Percentiles rank a stretch among this genome's conserved stretches.
Evolutionary conservation across 2,329 filamentous ascomycete species (phyloP).

Genomic region (Ascochyta rabiei): DNA sequence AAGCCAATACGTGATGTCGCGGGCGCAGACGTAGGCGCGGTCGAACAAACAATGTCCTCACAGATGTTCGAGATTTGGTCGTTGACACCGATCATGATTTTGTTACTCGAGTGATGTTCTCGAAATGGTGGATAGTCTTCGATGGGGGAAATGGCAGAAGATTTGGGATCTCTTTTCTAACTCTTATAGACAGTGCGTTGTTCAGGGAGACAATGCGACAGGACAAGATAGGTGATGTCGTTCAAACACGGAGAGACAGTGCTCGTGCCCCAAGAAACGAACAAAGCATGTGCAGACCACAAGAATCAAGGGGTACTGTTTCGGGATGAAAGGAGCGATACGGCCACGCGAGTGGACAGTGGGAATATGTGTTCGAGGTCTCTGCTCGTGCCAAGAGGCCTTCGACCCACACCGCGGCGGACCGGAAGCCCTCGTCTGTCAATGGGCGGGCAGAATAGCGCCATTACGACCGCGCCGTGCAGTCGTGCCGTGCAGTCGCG

Average conservation of each 20-base stretch:
- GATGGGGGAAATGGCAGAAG: background rate
- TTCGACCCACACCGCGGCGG: constrained; percentile 2
- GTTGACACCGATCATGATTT: background rate
- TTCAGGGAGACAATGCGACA: no score
- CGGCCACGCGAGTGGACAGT: background rate
- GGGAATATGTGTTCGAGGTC: constrained; percentile 1
- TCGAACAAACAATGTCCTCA: background rate
- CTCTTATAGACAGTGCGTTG: no score
- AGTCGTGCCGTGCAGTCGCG: constrained; percentile 15
- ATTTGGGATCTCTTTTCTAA: no score
- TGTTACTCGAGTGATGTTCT: background rate
- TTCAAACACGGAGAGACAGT: background rate
- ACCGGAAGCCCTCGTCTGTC: constrained; percentile 5
- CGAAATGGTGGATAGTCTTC: background rate
- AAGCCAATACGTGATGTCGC: background rate
- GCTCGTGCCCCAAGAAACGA: background rate
- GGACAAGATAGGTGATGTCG: no score
- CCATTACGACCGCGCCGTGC: constrained; percentile 9
- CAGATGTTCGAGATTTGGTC: background rate
- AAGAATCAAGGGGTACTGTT: background rate
- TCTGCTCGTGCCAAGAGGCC: constrained; percentile 3
- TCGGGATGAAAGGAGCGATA: background rate
- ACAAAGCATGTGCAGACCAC: background rate
- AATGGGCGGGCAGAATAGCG: constrained; percentile 22
- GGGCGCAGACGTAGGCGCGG: background rate